Conservation (phyloP, 352 stramenopile genomes). For the Elongisporangium anandrum region DNA sequence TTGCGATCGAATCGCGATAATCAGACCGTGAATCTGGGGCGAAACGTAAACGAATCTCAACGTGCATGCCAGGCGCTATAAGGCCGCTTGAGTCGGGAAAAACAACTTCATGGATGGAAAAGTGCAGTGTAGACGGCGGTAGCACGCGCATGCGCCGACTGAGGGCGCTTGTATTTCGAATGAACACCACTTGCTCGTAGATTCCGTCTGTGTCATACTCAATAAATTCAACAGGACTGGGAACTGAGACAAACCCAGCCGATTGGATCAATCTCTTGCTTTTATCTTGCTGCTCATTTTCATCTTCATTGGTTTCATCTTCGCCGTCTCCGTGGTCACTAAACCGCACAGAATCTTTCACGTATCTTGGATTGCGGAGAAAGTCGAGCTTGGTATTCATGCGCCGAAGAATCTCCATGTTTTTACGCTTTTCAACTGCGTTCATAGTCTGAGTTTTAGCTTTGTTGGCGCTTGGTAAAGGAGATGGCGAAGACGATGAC, state of each 20-base stretch:
- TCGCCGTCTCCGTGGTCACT: background rate
- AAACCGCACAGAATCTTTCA: background rate
- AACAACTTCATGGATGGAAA: constrained; percentile 45
- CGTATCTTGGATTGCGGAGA: constrained; percentile 57
- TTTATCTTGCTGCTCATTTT: background rate
- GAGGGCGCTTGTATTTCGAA: constrained; percentile 55
- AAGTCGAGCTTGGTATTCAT: constrained; percentile 83
- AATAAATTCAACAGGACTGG: constrained; percentile 26
- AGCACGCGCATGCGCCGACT: constrained; percentile 61
- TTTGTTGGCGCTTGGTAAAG: background rate
- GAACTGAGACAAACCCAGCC: background rate
- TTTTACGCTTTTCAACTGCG: constrained; percentile 47
- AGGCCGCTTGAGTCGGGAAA: constrained; percentile 56
- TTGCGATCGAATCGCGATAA: constrained; percentile 56
- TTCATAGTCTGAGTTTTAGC: constrained; percentile 24
- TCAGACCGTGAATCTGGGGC: constrained; percentile 66
- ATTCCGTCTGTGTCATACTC: constrained; percentile 69
- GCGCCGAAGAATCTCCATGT: constrained; percentile 59
- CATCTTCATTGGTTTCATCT: background rate
- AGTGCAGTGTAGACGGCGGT: constrained; percentile 55
- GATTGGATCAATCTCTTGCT: background rate
- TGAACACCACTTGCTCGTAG: constrained; percentile 65
- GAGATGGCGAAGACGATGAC: background rate
- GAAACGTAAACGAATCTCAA: constrained; percentile 58
- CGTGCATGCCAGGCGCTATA: constrained; percentile 67